Percentiles rank a stretch among this genome's conserved stretches.
phyloP scores from a whole-genome alignment of 192 early-diverging fungal species.

The Entomortierella parvispora region DNA sequence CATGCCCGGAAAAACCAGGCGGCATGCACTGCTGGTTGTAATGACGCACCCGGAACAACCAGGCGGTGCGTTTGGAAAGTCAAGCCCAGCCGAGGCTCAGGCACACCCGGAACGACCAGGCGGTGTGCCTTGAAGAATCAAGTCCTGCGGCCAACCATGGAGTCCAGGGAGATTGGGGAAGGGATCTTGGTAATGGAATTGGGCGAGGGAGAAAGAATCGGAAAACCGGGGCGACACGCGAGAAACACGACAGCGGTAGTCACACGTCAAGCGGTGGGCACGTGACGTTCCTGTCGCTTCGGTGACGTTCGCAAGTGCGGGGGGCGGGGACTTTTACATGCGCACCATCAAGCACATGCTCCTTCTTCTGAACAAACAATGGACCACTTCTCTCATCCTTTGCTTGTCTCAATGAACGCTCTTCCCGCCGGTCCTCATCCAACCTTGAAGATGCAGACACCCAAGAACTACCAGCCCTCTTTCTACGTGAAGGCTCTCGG shows the following conservation, averaged over 20 bases:
- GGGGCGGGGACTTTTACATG: too few relatives aligned
- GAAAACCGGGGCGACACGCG: too few relatives aligned
- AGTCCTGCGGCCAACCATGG: constrained; percentile 8
- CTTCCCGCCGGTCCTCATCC: not conserved
- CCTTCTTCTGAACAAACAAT: too few relatives aligned
- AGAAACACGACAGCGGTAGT: too few relatives aligned
- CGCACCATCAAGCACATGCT: too few relatives aligned
- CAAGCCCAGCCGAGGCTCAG: constrained; percentile 7
- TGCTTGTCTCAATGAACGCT: not conserved
- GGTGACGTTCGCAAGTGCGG: too few relatives aligned
- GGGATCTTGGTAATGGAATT: not conserved
- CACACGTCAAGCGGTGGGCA: too few relatives aligned
- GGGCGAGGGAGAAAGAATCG: too few relatives aligned
- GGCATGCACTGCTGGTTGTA: constrained; percentile 10
- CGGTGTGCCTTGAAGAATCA: constrained; percentile 5
- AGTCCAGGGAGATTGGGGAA: constrained; percentile 1
- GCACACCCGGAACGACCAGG: constrained; percentile 13
- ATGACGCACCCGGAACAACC: not conserved
- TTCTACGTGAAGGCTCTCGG: constrained; percentile 5
- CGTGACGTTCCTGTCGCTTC: too few relatives aligned
- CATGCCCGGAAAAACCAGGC: constrained; percentile 16
- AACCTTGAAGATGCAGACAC: constrained; percentile 4
- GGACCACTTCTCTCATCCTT: not conserved
- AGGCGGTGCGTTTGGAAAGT: constrained; percentile 6
- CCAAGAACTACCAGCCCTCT: constrained; percentile 8